Evolutionary conservation across 805 yeast genomes (phyloP), one percentile per base, ranked within the genome.

Genomic region (Starmerella floricola): DNA sequence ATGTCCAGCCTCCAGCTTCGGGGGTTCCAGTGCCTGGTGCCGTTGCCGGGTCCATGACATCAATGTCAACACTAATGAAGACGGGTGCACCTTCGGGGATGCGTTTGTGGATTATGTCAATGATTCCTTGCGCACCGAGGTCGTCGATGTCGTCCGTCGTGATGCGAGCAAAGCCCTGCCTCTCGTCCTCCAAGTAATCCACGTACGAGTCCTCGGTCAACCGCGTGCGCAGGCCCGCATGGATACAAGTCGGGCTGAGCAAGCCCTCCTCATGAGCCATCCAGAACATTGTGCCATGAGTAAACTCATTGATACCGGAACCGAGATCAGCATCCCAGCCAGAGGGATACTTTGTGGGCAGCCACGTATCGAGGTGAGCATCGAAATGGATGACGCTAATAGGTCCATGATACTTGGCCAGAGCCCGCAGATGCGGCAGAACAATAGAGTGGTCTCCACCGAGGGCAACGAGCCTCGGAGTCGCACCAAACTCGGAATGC

Each of bases 241-340:
- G 93, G 33, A 79, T 66, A 54, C 82, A 79, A 38, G 71, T 61
- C 26, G 74, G 63, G 42, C 66, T 54, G 26, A 79, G 59, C 40
- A 80, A 63, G 0, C 82, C 86, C 56, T 83, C 93, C 44, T 78
- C 67, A 15, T 60, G 53, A 6, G 88, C 88, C 68, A 78, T 71
- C 91, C 91, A 82, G 30, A 83, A 66, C 87, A 83, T 80, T 6
- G 91, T 77, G 4, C 94, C 94, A 55, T 83, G 94, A 32, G 81
- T 83, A 59, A 79, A 71, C 38, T 76, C 74, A 54, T 68, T 72
- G 15, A 74, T 64, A 27, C 83, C 80, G 55, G 57, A 76, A 15
- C 46, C 52, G 19, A 45, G 45, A 26, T 40, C 44, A 23, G 35
- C 40, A 71, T 46, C 72, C 91, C 48, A 76, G 58, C 88, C 86